Evolutionary conservation across 164 flowering plant genomes (phyloP).

Genomic region (Nymphaea thermarum): DNA sequence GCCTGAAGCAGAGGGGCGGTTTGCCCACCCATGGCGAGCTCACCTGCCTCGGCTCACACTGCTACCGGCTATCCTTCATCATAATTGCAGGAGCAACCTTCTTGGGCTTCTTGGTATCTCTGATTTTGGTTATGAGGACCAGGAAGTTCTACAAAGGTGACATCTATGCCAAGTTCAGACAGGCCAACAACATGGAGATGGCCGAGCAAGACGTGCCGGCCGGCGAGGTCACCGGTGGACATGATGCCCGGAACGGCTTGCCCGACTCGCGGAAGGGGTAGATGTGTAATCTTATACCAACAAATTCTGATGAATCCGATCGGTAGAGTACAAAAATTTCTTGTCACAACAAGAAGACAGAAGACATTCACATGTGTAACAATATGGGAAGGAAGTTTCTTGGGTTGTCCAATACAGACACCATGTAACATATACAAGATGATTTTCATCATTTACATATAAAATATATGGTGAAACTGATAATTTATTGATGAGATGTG

Average conservation of each 20-base stretch:
- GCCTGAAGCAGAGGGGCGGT: constrained; percentile 28
- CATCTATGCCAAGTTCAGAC: constrained; percentile 38
- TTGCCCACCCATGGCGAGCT: constrained; percentile 21
- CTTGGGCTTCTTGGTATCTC: constrained; percentile 35
- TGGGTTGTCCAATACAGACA: neutral
- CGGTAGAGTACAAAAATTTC: no score
- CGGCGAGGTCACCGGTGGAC: neutral
- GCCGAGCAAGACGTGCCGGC: neutral
- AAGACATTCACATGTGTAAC: neutral
- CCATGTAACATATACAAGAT: no score
- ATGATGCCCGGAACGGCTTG: no score
- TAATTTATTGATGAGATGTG: no score
- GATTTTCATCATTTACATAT: no score
- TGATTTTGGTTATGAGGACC: constrained; percentile 44
- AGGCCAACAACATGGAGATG: neutral
- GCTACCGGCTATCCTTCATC: constrained; percentile 32
- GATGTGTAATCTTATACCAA: no score
- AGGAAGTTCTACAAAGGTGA: constrained; percentile 42
- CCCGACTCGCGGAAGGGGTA: no score
- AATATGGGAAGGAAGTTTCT: neutral
- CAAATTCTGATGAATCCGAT: no score
- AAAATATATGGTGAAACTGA: no score
- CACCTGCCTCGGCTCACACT: constrained; percentile 38
- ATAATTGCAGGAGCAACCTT: constrained; percentile 30
- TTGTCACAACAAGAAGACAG: neutral